Evolutionary conservation across 73 alveolate species (phyloP), one percentile per base, ranked within the genome.

Genomic region (Paraurostyla sp.): DNA sequence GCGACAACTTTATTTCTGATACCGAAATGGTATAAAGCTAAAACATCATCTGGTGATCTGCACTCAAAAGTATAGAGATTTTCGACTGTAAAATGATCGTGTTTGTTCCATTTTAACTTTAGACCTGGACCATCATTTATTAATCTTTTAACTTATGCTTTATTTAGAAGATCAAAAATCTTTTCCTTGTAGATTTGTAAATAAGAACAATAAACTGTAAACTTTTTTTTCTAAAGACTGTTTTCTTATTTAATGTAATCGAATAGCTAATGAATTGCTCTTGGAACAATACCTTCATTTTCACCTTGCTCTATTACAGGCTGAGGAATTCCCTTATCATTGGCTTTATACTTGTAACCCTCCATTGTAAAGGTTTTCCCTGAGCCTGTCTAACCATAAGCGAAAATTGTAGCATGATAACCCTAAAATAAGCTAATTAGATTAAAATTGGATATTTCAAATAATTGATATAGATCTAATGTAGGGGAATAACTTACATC

Each of bases 41-140:
- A 16, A 25, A 90, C 93, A 80, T 93, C 97, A 0, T 93, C 93
- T 7, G 87, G 88, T 20, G 87, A 50, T 46, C 58, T 50, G 78
- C 95, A 89, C 42, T 93, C 97, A 82, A 89, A 86, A 33, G 86
- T 89, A 83, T 73, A 93, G 68, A 93, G 86, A 56, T 93, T 93
- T 62, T 93, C 97, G 38, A 93, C 97, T 15, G 83, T 65, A 80
- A 93, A 93, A 22, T 89, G 91, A 63, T 89, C 94, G 23, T 63
- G 41, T 0, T 92, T 92, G 40, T 93, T 92, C 97, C 97, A 93
- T 11, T 94, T 85, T 76, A 93, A n/a, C 0, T 90, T 80, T 40
- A 93, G 85, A n/a, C 96, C 96, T 13, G 78, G 73, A 16, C 85
- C 93, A 29, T 86, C 85, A 49, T 33, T 46, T 0, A n/a, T 41